phyloP scores from a whole-genome alignment of 106 monocot genomes.

The Allium sativum region DNA sequence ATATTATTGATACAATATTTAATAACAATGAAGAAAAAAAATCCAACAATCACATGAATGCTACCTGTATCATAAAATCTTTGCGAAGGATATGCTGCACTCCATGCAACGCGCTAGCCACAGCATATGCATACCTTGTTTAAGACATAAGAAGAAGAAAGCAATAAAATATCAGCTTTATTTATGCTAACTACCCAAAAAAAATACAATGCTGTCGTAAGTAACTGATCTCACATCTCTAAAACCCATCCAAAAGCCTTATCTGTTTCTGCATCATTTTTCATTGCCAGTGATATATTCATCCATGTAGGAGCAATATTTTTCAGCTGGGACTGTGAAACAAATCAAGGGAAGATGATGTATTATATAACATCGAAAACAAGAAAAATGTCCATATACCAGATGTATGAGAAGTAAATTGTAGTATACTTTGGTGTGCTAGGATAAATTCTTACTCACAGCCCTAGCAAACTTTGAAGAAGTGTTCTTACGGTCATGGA shows the following conservation, averaged over 20 bases:
- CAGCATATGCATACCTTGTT: slow-evolving; percentile 80
- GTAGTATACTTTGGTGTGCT: not conserved
- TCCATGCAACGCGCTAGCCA: slow-evolving; percentile 88
- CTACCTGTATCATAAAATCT: slow-evolving; percentile 95
- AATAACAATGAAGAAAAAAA: not conserved
- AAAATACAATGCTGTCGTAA: not conserved
- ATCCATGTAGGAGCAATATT: slow-evolving; percentile 98
- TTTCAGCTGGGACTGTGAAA: slow-evolving; percentile 76
- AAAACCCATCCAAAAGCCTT: slow-evolving; percentile 96
- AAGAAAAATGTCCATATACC: not conserved
- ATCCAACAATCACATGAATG: not conserved
- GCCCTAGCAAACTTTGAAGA: not conserved
- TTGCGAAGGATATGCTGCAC: slow-evolving; percentile 84
- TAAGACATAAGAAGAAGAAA: not conserved
- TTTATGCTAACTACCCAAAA: not conserved
- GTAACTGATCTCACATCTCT: slow-evolving; percentile 59
- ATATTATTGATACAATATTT: not conserved
- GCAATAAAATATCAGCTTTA: not conserved
- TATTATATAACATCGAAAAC: not conserved
- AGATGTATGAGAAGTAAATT: not conserved
- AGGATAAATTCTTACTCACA: not conserved
- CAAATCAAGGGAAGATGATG: not conserved
- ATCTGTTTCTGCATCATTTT: slow-evolving; percentile 83
- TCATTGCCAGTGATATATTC: slow-evolving; percentile 91
- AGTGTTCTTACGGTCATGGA: not conserved